phyloP scores from a whole-genome alignment of 208 protist genomes.

The Chromosphaera perkinsii region DNA sequence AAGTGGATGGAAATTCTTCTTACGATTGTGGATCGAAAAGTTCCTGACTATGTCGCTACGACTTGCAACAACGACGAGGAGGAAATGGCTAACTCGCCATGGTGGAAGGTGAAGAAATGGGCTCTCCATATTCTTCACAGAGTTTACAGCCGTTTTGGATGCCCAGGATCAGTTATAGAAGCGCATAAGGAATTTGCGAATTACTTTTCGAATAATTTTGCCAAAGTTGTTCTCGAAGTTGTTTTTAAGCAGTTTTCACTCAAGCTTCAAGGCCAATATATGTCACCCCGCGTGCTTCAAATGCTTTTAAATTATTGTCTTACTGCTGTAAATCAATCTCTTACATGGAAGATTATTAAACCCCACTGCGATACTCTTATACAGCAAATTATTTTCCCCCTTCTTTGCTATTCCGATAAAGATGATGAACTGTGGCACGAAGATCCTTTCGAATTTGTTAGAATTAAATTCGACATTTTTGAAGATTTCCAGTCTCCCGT shows the following conservation, averaged over 20 bases:
- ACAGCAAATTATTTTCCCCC: constrained; percentile 19
- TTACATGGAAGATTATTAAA: constrained; percentile 3
- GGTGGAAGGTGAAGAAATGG: background rate
- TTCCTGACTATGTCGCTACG: background rate
- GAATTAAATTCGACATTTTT: constrained; percentile 8
- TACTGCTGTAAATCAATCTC: background rate
- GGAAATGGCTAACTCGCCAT: background rate
- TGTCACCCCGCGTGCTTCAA: background rate
- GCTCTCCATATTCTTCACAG: background rate
- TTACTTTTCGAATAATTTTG: constrained; percentile 4
- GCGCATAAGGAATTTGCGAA: constrained; percentile 1
- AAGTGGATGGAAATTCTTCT: background rate
- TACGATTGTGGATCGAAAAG: background rate
- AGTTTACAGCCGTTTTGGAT: background rate
- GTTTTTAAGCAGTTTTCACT: background rate
- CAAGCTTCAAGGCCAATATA: background rate
- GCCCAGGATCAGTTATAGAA: background rate
- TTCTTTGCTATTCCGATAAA: constrained; percentile 6
- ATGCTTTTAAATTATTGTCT: background rate
- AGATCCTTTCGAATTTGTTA: constrained; percentile 16
- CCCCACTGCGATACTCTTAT: background rate
- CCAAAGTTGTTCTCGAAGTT: background rate
- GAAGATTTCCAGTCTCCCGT: constrained; percentile 1
- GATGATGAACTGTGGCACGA: constrained; percentile 21
- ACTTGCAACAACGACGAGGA: background rate